Base-by-base conservation (phyloP, 495 filamentous ascomycete genomes). In the Trichocladium uniseriatum region DNA sequence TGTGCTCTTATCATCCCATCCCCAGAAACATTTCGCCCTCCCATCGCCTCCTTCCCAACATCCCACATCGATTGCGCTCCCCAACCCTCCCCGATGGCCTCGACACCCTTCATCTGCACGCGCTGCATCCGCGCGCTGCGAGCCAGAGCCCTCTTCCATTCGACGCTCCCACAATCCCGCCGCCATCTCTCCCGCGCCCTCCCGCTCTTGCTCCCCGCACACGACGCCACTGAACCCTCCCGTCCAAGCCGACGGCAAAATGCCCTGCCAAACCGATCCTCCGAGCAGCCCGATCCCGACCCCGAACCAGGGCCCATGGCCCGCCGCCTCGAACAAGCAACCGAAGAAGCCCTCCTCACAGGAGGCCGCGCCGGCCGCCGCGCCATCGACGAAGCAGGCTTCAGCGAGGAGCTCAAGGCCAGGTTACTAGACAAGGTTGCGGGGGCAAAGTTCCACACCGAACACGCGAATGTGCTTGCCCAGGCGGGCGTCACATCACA, bases 371-470 rank as follows among this genome's bases (percentile, higher is more conserved):
- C 82, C 36, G 83, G 86, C 32, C 75, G 69, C 38, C 83, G 82
- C 58, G 86, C 84, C n/a, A 73, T 95, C 13, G 73, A 85, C 57
- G 84, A 94, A 47, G 87, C 86, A 39, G 87, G 86, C 24, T 95
- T 98, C 70, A 84, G 82, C 45, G 85, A 89, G 15, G 89, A 95
- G 49, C 69, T 97, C 51, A 94, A 88, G 59, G 68, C 69, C 52
- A 66, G 78, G 48, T 72, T 98, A 5, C 79, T 90, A 45, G 81
- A 83, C 54, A 82, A 83, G 56, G 74, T 97, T 5, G 77, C 81
- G 47, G 76, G 74, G 35, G 78, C 82, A 19, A 73, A 81, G 21
- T 94, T 95, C 64, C 75, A 71, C 48, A 79, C 72, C 41, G 77
- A 90, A 24, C 61, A 95, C 70, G 70, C 83, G 13, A 64, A 73